Evolutionary conservation across 2,329 filamentous ascomycete genomes (phyloP), one percentile per base, ranked within the genome.

Genomic region (Ophiocordyceps camponoti-leonardi): DNA sequence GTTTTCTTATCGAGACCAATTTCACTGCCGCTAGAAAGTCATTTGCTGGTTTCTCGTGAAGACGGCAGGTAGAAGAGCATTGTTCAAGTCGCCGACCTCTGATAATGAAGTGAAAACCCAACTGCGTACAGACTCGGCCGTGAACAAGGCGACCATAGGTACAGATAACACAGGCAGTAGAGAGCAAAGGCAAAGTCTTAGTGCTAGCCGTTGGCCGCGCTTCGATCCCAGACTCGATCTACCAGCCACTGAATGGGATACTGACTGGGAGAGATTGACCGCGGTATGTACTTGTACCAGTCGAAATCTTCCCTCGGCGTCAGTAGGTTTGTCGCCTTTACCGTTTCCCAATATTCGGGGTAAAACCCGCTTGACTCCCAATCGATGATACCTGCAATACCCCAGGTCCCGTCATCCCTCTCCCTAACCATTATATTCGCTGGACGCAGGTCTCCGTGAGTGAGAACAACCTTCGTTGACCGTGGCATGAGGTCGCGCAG

Each of bases 321-420:
- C 16, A 35, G 16, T 35, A 35, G 13, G 39, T 41, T 19, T 22
- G n/a, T 41, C 39, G 39, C 39, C 39, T 41, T 41, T 19, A 41
- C n/a, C 6, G 39, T 16, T 22, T 41, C 39, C 39, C 39, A 41
- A 19, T 41, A 41, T 16, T 41, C 39, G n/a, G 39, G 39, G 20
- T 41, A 41, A 41, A 19, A 41, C 39, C 39, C 39, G 39, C 39
- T 41, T 16, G 39, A 19, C n/a, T 41, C 39, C 12, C 23, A 26
- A 16, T 46, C 31, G 8, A 46, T 22, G 31, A 33, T 55, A 26
- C 49, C 49, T 41, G n/a, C 18, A 41, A 44, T 12, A 6, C 20
- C 19, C 39, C 44, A 53, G 31, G 13, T 35, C 31, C 31, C 31
- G 31, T 35, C 31, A 35, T 35, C 31, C 13, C 31, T 11, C 31